phyloP scores from a whole-genome alignment of 108 stramenopile species.

The Nitzschia palea region DNA sequence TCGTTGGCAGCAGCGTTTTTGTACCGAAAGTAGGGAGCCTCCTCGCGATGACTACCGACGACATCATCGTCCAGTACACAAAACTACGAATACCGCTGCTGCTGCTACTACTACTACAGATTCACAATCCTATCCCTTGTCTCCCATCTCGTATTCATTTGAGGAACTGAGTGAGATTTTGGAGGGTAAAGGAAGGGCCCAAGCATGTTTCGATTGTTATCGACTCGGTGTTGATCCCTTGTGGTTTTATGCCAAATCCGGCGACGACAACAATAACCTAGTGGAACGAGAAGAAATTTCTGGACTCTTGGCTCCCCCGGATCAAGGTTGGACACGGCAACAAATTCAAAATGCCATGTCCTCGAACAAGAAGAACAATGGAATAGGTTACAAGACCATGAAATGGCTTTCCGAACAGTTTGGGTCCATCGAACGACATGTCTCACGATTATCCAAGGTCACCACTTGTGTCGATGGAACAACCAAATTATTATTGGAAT shows the following conservation, averaged over 20 bases:
- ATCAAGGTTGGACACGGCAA: conserved; percentile 17
- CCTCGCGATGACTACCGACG: too few relatives aligned
- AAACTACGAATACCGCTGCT: too few relatives aligned
- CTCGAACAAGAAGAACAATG: not conserved
- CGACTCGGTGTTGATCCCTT: conserved; percentile 56
- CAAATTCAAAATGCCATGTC: conserved; percentile 9
- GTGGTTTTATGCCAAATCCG: conserved; percentile 32
- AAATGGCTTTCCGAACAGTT: not conserved
- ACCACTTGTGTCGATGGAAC: conserved; percentile 53
- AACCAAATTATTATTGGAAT: conserved; percentile 51
- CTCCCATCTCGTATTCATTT: conserved; percentile 40
- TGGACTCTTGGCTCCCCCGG: conserved; percentile 6
- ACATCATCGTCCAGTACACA: too few relatives aligned
- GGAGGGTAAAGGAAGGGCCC: conserved; percentile 53
- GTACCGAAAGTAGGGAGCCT: too few relatives aligned
- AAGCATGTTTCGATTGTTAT: conserved; percentile 52
- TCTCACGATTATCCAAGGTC: conserved; percentile 27
- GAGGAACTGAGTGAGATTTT: conserved; percentile 46
- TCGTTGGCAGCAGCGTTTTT: too few relatives aligned
- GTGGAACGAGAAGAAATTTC: conserved; percentile 20
- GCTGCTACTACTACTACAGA: too few relatives aligned
- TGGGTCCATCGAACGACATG: conserved; percentile 18
- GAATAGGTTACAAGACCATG: conserved; percentile 15
- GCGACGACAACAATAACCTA: too few relatives aligned
- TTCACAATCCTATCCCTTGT: too few relatives aligned